Conservation (phyloP, 176 grass and related monocot species). For the Tuctoria greenei region DNA sequence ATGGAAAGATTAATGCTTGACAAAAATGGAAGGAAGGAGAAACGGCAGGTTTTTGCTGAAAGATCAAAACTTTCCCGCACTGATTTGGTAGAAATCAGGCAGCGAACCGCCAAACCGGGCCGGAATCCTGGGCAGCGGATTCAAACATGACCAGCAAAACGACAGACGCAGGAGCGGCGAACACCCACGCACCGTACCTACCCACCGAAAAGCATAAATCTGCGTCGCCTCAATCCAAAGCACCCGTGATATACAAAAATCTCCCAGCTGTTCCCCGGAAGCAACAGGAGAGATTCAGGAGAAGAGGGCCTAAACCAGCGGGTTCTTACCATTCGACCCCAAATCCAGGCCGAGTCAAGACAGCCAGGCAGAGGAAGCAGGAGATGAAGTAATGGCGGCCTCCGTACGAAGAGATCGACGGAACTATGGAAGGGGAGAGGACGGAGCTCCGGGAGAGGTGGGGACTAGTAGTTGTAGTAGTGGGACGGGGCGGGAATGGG, state of each 20-base stretch:
- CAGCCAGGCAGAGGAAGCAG: neutral
- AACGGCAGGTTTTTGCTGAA: conserved; percentile 22
- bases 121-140: conserved; percentile 18
- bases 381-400: too few relatives aligned
- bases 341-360: neutral
- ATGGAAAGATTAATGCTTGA: neutral
- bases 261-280: neutral
- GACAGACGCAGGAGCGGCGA: neutral
- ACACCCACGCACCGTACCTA: neutral
- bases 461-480: neutral
- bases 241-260: too few relatives aligned
- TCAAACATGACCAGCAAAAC: neutral
- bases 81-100: conserved; percentile 10
- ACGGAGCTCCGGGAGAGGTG: neutral
- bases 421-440: neutral
- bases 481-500: neutral
- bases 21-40: neutral
- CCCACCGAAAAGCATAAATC: too few relatives aligned
- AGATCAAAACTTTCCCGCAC: neutral
- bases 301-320: neutral
- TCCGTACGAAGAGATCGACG: neutral
- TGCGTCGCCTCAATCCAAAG: neutral
- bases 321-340: conserved; percentile 36
- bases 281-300: conserved; percentile 8
- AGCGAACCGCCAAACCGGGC: neutral